Conservation (phyloP, 306 rosid genomes). For the Prunus fruticosa region DNA sequence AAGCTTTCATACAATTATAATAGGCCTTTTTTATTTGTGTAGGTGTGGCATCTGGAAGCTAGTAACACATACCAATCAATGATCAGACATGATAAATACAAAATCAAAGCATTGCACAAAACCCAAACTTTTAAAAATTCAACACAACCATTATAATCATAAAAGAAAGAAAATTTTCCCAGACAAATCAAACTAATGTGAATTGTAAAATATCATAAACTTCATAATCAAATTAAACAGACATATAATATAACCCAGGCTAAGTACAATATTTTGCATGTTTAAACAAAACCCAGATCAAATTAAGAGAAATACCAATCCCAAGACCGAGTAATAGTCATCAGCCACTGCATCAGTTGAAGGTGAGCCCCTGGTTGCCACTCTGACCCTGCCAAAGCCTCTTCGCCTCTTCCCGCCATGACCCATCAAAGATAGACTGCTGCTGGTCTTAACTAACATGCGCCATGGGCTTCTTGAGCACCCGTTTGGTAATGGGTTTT, state of each 20-base stretch:
- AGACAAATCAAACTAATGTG: too few relatives aligned
- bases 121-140: neutral
- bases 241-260: too few relatives aligned
- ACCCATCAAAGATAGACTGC: constrained; percentile 32
- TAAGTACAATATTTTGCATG: neutral
- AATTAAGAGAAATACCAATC: constrained; percentile 56
- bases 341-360: constrained; percentile 56
- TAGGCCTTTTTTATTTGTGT: constrained; percentile 84
- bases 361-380: constrained; percentile 49
- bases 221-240: neutral
- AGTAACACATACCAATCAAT: constrained; percentile 22
- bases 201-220: too few relatives aligned
- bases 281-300: constrained; percentile 13
- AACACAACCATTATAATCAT: neutral
- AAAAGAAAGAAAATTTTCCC: neutral
- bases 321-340: constrained; percentile 85
- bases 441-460: constrained; percentile 25
- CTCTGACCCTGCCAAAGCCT: constrained; percentile 50
- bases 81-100: constrained; percentile 13
- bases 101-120: neutral
- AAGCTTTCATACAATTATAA: constrained; percentile 91
- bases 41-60: constrained; percentile 94
- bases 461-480: constrained; percentile 47
- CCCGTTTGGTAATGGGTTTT: constrained; percentile 37
- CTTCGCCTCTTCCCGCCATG: constrained; percentile 42